phyloP scores from a whole-genome alignment of 2,329 filamentous ascomycete genomes.

The Colletotrichum lini region DNA sequence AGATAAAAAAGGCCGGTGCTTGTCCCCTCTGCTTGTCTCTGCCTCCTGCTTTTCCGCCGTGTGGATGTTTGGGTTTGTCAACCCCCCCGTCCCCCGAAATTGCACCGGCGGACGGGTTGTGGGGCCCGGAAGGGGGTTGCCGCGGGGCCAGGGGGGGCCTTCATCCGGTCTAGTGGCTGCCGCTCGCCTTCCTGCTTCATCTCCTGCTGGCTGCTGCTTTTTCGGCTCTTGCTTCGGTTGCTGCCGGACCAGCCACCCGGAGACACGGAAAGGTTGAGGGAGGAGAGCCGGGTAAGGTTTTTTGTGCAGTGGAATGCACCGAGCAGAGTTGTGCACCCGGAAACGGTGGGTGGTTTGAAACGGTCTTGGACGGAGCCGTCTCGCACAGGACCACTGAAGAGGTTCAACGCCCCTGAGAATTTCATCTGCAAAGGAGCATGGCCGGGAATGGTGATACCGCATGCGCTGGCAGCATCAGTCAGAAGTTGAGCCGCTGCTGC shows the following conservation, averaged over 20 bases:
- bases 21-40: not conserved
- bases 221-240: constrained; percentile 36
- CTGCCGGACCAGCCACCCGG: constrained; percentile 30
- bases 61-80: constrained; percentile 8
- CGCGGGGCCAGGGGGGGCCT: constrained; percentile 1
- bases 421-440: not conserved
- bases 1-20: not conserved
- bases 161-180: constrained; percentile 19
- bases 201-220: not conserved
- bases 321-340: constrained; percentile 1
- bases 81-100: constrained; percentile 21
- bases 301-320: constrained; percentile 6
- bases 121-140: constrained; percentile 9
- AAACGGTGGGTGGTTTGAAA: constrained; percentile 27
- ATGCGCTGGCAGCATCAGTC: no score
- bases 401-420: no score
- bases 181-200: not conserved
- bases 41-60: not conserved
- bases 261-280: constrained; percentile 9
- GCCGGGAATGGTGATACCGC: not conserved
- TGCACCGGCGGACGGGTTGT: constrained; percentile 32
- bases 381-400: no score
- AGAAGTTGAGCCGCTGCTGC: no score
- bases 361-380: not conserved
- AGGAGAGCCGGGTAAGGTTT: not conserved